Evolutionary conservation across 371 early-diverging fungal genomes (phyloP), one percentile per base, ranked within the genome.

Genomic region (Apophysomyces variabilis): DNA sequence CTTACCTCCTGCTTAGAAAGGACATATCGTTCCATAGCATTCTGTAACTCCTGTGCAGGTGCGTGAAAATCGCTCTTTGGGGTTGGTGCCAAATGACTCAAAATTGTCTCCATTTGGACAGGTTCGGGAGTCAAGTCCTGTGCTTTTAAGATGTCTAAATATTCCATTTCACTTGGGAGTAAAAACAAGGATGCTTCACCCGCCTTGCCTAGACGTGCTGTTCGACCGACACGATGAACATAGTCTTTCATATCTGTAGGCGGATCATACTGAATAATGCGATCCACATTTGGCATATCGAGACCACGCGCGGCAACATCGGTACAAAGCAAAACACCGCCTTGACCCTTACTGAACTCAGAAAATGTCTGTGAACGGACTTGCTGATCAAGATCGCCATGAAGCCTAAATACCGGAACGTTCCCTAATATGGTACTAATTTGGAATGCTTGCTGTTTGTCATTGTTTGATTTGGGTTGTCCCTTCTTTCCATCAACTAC

Each of bases 231-330:
- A 70, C 99, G 91, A 82, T 99, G 99, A 39, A 99, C 92, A 78
- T 98, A 99, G 61, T 96, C 96, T 59, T 90, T 87, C 16, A 93
- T 74, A 76, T 94, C 96, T 18, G 91, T 83, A 7, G 99, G 99
- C n/a, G 96, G 90, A 78, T 99, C 99, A 68, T 93, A 99, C 77
- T 99, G 99, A 44, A 99, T 84, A 67, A 99, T 95, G 54, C 87
- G 85, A 36, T 92, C 87, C 32, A 99, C 94, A 69, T 95, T 87
- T 21, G 98, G 94, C 66, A 99, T 78, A 87, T 99, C 99, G 44
- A 99, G 82, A 60, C 99, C 99, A 77, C 99, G 92, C 7, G 99
- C 97, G 9, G 97, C 98, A 8, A 99, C 96, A 80, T 99, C 99
- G 0, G 99, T 99, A 73, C 96, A 95, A 66, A 99, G 84, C 36